Evolutionary conservation across 1,139 yeast genomes (phyloP).

Genomic region (Schwanniomyces etchellsii): DNA sequence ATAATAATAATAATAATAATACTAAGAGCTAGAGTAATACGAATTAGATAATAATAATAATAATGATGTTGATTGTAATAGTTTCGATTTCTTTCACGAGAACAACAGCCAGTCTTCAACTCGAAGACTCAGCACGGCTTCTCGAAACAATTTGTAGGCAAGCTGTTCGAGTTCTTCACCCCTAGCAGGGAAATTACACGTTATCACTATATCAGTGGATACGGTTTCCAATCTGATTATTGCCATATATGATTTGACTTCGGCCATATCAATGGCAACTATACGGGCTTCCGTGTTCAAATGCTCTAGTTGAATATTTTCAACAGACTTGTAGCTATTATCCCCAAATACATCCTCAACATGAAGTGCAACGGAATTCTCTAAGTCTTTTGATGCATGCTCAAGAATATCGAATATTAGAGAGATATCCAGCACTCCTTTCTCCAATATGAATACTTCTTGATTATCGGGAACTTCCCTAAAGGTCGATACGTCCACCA

Average conservation of each 20-base stretch:
- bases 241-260: slow-evolving; percentile 33
- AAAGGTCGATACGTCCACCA: slow-evolving; percentile 66
- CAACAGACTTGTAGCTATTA: slow-evolving; percentile 9
- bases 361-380: slow-evolving; percentile 34
- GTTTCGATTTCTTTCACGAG: too few species aligned
- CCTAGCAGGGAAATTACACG: slow-evolving; percentile 51
- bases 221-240: slow-evolving; percentile 46
- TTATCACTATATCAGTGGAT: slow-evolving; percentile 57
- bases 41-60: not conserved
- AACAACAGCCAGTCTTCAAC: not conserved
- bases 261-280: not conserved
- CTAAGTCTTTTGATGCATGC: slow-evolving; percentile 21
- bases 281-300: not conserved
- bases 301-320: slow-evolving; percentile 3
- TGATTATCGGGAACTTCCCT: slow-evolving; percentile 87
- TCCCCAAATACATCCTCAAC: slow-evolving; percentile 33
- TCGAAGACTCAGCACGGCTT: not conserved
- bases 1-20: too few species aligned
- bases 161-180: not conserved
- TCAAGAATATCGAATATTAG: slow-evolving; percentile 72
- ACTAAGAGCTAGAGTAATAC: not conserved
- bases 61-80: too few species aligned
- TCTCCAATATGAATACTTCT: slow-evolving; percentile 62
- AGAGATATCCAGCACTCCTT: slow-evolving; percentile 45
- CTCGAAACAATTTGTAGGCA: not conserved